Conservation (phyloP, 148 eudicot species). For the Gaultheria prostrata region DNA sequence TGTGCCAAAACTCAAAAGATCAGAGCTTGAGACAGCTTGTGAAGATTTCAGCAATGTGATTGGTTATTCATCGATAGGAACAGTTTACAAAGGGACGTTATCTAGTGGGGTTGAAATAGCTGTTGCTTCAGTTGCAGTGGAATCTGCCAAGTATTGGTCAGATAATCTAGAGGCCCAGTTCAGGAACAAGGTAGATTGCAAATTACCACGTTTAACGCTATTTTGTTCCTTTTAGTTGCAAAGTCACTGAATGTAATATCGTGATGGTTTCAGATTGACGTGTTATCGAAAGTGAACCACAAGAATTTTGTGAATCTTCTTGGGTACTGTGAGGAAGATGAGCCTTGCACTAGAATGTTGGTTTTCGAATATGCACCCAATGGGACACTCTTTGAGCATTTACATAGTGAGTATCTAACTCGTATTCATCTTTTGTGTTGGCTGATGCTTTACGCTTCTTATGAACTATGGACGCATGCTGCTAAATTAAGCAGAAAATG, state of each 20-base stretch:
- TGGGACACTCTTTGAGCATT: conserved; percentile 94
- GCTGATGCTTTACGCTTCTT: background rate
- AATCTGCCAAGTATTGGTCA: conserved; percentile 59
- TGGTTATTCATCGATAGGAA: conserved; percentile 55
- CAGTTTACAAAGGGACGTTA: conserved; percentile 83
- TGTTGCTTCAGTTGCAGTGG: conserved; percentile 60
- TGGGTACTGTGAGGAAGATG: conserved; percentile 81
- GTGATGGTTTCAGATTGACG: conserved; percentile 51
- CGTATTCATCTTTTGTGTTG: background rate
- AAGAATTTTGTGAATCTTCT: conserved; percentile 83
- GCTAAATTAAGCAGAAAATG: background rate
- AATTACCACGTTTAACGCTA: background rate
- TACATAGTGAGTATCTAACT: conserved; percentile 56
- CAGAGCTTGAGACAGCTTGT: conserved; percentile 80
- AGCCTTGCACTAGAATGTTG: conserved; percentile 82
- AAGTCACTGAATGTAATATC: conserved; percentile 5
- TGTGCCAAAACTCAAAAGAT: conserved; percentile 72
- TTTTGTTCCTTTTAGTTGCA: conserved; percentile 1
- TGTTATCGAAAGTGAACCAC: conserved; percentile 73
- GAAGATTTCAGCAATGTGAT: conserved; percentile 91
- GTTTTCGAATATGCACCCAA: conserved; percentile 91
- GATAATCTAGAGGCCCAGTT: conserved; percentile 57
- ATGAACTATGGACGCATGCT: background rate
- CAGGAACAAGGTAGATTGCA: conserved; percentile 57
- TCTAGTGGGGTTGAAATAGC: conserved; percentile 90